Base-by-base conservation (phyloP, 257 asterid species). In the Capsicum pubescens region DNA sequence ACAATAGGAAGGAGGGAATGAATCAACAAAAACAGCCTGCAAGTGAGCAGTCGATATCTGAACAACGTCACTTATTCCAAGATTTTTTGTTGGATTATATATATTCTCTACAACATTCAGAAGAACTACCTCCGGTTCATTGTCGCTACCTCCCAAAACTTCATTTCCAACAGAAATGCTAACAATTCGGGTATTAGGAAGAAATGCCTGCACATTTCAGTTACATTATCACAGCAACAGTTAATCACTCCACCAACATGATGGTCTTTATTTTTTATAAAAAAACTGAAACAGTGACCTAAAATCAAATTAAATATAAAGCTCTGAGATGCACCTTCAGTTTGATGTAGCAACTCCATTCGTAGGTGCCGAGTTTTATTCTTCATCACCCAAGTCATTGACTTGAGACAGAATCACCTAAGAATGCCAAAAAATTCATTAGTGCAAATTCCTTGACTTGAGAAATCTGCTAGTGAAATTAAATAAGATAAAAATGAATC, bases 311-410 rank as follows among this genome's bases (percentile, higher is more conserved):
- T 36, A 52, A 14, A 70, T n/a, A 36, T 21, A 54, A 85, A 83
- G 85, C 71, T 83, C 81, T 12, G 68, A 79, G 83, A 66, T 83
- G 78, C 84, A 95, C 99, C 98, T 95, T 95, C 86, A 95, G 92
- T 85, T 86, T 94, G 86, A 95, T 95, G 60, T 89, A 87, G 99
- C 99, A 56, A 93, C 90, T 90, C 91, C 90, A 85, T 91, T 85
- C 57, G 90, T 95, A 70, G 97, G 92, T 83, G 87, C 61, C 64
- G 86, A 89, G 85, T 89, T 88, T 92, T 95, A 84, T 91, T 92
- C 93, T 95, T 98, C 95, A 95, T 93, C 70, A 89, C 92, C 99
- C 99, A 95, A 71, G 99, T 94, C 99, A 95, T 94, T 72, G 98
- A 92, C 91, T 95, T 95, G 35, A 95, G 92, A 87, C 95, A 93